A percentile compares a stretch with the other conserved stretches of the same genome.
phyloP scores from a whole-genome alignment of 805 yeast genomes.

The Kuraishia ogatae region DNA sequence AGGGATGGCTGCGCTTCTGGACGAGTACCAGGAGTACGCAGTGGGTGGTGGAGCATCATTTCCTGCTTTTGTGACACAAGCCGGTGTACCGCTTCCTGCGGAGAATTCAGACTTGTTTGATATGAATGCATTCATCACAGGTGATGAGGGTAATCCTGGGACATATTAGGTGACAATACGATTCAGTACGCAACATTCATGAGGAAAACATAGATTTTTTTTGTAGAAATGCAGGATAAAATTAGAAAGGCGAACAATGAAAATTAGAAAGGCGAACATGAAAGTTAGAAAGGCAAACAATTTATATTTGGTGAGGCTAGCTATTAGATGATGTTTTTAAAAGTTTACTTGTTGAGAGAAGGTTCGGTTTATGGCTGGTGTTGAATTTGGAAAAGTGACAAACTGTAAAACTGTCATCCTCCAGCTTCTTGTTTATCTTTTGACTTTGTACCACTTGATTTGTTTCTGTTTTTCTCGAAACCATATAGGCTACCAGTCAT shows the following conservation, averaged over 20 bases:
- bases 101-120: background rate
- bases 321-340: too few species aligned
- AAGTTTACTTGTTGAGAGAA: too few species aligned
- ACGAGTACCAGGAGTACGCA: background rate
- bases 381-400: background rate
- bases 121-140: slow-evolving; percentile 1
- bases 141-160: background rate
- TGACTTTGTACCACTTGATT: background rate
- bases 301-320: too few species aligned
- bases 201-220: background rate
- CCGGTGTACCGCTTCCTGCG: background rate
- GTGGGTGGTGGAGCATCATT: background rate
- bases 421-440: background rate
- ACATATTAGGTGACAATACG: background rate
- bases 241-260: too few species aligned
- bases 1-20: background rate
- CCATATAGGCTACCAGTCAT: background rate
- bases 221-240: background rate
- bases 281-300: too few species aligned
- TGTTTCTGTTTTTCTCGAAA: background rate
- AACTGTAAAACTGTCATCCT: background rate
- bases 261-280: too few species aligned
- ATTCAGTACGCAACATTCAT: background rate
- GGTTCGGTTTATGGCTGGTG: background rate
- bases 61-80: background rate